Evolutionary conservation across 176 grass and related monocot species (phyloP).

Genomic region (Alloteropsis semialata): DNA sequence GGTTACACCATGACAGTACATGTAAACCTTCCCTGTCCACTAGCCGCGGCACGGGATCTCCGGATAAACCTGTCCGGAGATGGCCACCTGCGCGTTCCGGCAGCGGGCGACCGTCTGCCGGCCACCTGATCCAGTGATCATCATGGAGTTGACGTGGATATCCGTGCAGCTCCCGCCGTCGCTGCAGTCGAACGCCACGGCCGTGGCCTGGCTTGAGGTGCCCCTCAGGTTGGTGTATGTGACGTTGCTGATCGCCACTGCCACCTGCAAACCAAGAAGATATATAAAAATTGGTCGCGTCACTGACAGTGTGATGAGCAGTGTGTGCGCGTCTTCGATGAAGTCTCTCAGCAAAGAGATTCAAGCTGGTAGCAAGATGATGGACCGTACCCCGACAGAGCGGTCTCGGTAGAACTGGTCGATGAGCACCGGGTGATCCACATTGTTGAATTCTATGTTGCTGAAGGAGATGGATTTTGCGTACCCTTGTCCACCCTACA

Average conservation of each 20-base stretch:
- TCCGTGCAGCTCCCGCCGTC: conserved; percentile 11
- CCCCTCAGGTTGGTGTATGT: conserved; percentile 19
- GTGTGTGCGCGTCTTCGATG: not conserved
- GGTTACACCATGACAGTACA: not conserved
- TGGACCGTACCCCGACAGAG: not conserved
- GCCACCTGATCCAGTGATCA: not conserved
- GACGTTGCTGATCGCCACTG: conserved; percentile 26
- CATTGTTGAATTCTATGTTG: conserved; percentile 37
- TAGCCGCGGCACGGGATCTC: conserved; percentile 13
- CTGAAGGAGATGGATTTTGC: conserved; percentile 28
- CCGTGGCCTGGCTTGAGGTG: conserved; percentile 17
- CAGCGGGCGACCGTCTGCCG: not conserved
- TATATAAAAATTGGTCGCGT: not conserved
- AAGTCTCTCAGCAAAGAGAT: not conserved
- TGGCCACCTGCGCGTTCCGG: not conserved
- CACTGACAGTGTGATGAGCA: not conserved
- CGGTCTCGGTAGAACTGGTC: conserved; percentile 34
- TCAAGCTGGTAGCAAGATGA: not conserved
- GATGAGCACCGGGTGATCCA: conserved; percentile 33
- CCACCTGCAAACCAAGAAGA: not conserved
- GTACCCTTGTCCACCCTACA: conserved; percentile 34
- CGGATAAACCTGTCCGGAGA: conserved; percentile 1
- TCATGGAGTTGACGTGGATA: conserved; percentile 15
- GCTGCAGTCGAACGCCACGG: conserved; percentile 27
- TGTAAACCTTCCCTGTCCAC: not conserved